Percentiles rank a stretch among this genome's conserved stretches.
Evolutionary conservation across 768 basidiomycete genomes (phyloP).

Genomic region (Kwoniella bestiolae): DNA sequence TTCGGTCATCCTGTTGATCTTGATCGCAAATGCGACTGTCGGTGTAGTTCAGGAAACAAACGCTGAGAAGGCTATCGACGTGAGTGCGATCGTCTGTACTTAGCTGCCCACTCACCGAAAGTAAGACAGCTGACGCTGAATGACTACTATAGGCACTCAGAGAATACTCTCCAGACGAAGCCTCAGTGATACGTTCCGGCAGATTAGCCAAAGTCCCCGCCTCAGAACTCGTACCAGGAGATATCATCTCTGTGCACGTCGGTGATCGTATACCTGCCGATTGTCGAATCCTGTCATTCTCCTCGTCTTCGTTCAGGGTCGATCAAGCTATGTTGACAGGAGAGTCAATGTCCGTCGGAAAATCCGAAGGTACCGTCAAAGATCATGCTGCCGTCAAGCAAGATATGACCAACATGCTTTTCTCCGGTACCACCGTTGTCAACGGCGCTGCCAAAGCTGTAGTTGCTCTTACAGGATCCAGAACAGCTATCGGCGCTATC

Average conservation of each 20-base stretch:
- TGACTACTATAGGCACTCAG: conserved; percentile 72
- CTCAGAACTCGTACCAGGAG: conserved; percentile 88
- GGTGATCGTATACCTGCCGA: conserved; percentile 97
- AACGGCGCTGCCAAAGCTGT: conserved; percentile 87
- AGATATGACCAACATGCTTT: conserved; percentile 96
- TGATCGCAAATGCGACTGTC: conserved; percentile 95
- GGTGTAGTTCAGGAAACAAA: conserved; percentile 97
- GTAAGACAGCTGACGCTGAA: no score
- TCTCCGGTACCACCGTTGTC: conserved; percentile 94
- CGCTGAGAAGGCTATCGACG: conserved; percentile 96
- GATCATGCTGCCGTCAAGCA: conserved; percentile 89
- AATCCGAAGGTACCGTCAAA: conserved; percentile 69
- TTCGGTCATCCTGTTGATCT: conserved; percentile 88
- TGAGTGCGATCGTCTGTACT: no score
- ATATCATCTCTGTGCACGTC: conserved; percentile 85
- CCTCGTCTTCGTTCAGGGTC: conserved; percentile 89
- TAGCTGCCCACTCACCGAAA: no score
- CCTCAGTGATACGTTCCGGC: conserved; percentile 80
- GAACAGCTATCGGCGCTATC: conserved; percentile 94
- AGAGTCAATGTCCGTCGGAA: conserved; percentile 87
- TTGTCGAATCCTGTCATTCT: conserved; percentile 83
- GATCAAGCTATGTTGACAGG: conserved; percentile 98
- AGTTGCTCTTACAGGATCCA: conserved; percentile 81
- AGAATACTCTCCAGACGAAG: conserved; percentile 96
- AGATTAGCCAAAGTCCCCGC: conserved; percentile 76